Conservation (phyloP, 345 rosid species). For the Hibiscus syriacus region DNA sequence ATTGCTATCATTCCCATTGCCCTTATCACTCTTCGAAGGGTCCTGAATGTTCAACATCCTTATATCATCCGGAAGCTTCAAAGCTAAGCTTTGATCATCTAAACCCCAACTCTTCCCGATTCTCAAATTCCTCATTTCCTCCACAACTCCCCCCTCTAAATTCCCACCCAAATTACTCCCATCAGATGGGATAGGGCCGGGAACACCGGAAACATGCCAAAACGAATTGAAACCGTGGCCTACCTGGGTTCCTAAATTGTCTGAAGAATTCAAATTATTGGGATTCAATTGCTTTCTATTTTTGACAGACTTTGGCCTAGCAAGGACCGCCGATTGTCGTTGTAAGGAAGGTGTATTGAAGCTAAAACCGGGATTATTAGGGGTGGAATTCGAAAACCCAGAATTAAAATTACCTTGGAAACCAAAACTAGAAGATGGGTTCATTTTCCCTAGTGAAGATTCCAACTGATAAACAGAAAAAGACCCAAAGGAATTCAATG, state of each 20-base stretch:
- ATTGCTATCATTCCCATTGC: constrained; percentile 17
- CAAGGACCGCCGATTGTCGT: constrained; percentile 32
- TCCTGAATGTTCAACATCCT: constrained; percentile 45
- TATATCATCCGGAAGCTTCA: constrained; percentile 30
- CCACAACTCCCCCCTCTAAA: constrained; percentile 25
- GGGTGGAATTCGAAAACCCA: constrained; percentile 33
- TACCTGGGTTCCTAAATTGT: constrained; percentile 23
- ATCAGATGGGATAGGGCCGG: too few species aligned
- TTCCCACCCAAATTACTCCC: constrained; percentile 17
- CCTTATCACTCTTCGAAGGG: constrained; percentile 4
- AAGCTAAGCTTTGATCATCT: constrained; percentile 25
- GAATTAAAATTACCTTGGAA: constrained; percentile 18
- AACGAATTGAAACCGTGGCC: constrained; percentile 58
- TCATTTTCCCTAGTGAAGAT: constrained; percentile 20
- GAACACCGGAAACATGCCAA: constrained; percentile 13
- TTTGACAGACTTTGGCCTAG: constrained; percentile 59
- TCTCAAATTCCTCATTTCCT: constrained; percentile 44
- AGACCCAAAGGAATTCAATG: background rate
- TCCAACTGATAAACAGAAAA: constrained; percentile 8
- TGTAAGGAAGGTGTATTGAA: constrained; percentile 31
- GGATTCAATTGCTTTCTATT: constrained; percentile 41
- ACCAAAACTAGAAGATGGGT: constrained; percentile 32
- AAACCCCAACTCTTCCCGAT: constrained; percentile 27
- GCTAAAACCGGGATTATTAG: constrained; percentile 21
- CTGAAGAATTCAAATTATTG: constrained; percentile 21